Conservation (phyloP, 164 flowering plant species). For the Taxillus chinensis region DNA sequence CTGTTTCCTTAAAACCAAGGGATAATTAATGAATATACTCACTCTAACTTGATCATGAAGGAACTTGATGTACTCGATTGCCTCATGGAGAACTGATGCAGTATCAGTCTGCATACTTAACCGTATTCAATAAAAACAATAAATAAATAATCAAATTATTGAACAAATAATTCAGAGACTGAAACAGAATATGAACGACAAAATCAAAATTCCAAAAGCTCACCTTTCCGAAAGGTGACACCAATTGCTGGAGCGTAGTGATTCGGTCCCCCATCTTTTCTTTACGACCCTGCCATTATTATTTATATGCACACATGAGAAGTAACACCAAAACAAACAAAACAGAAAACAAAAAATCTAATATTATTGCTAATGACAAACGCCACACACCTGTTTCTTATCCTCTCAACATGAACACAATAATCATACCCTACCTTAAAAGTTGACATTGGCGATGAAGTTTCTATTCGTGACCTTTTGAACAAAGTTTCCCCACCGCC, state of each 20-base stretch:
- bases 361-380: too few species aligned
- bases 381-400: too few species aligned
- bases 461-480: slow-evolving; percentile 51
- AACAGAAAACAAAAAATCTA: too few species aligned
- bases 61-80: slow-evolving; percentile 66
- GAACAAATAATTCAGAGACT: neutral
- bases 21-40: slow-evolving; percentile 15
- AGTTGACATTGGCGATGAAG: slow-evolving; percentile 67
- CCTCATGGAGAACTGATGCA: slow-evolving; percentile 77
- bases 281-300: slow-evolving; percentile 42
- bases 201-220: slow-evolving; percentile 12
- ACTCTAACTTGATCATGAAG: slow-evolving; percentile 77
- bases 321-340: too few species aligned
- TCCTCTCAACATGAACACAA: too few species aligned
- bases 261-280: slow-evolving; percentile 70
- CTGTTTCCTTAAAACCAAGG: neutral
- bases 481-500: slow-evolving; percentile 21
- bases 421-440: slow-evolving; percentile 41
- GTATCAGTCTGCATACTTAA: slow-evolving; percentile 53
- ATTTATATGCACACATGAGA: too few species aligned
- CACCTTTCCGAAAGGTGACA: slow-evolving; percentile 83
- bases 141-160: neutral
- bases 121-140: neutral
- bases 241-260: slow-evolving; percentile 73
- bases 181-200: slow-evolving; percentile 1